Conservation (phyloP, 768 basidiomycete genomes). For the Gautieria morchelliformis region DNA sequence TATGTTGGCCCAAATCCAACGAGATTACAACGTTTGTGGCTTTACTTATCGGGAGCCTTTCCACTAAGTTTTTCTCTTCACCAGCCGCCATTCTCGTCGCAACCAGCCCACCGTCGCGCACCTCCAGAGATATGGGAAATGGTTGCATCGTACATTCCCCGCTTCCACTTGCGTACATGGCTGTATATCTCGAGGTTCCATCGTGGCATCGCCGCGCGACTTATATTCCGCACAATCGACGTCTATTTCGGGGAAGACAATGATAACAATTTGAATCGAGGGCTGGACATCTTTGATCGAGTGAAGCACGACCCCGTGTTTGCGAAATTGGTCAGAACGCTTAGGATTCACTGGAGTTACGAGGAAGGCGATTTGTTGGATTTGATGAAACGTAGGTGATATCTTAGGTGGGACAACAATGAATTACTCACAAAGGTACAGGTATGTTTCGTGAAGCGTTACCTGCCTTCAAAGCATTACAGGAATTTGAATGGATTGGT, state of each 20-base stretch:
- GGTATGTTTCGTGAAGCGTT: conserved; percentile 55
- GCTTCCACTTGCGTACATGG: conserved; percentile 62
- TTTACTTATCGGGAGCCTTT: not conserved
- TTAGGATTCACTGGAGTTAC: conserved; percentile 60
- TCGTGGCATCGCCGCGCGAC: conserved; percentile 52
- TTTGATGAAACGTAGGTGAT: conserved; percentile 41
- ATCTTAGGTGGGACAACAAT: not conserved
- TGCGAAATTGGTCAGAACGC: conserved; percentile 46
- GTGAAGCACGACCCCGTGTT: conserved; percentile 55
- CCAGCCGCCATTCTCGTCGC: conserved; percentile 27
- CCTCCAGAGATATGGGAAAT: conserved; percentile 63
- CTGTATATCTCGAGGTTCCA: conserved; percentile 56
- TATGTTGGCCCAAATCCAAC: conserved; percentile 36
- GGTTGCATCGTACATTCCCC: conserved; percentile 51
- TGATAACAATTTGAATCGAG: conserved; percentile 33
- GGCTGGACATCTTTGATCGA: conserved; percentile 57
- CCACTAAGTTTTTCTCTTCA: not conserved
- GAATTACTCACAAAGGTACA: conserved; percentile 13
- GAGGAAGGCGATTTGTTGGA: conserved; percentile 62
- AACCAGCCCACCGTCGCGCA: conserved; percentile 51
- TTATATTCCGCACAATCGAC: conserved; percentile 59
- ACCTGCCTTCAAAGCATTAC: conserved; percentile 49
- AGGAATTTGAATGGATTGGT: conserved; percentile 70
- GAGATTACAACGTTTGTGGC: conserved; percentile 36
- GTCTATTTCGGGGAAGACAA: conserved; percentile 60